A percentile compares a stretch with the other conserved stretches of the same genome.
These are phyloP conservation scores for Boechera divaricarpa DNA, from an alignment of 345 rosid species.

Conservation along the genomic window DNA sequence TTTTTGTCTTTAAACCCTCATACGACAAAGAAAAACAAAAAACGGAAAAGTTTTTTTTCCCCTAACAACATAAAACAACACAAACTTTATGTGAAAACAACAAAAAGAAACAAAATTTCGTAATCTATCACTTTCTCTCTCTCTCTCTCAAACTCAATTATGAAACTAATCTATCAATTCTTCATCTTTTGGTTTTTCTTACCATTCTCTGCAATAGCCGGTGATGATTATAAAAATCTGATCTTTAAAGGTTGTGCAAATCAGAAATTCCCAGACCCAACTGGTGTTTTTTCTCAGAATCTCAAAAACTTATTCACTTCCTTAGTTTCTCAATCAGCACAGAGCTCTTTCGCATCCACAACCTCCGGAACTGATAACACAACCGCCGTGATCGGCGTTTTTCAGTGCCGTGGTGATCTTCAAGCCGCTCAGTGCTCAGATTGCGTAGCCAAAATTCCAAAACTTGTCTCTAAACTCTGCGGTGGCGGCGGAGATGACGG, in stretches of 20 bases:
- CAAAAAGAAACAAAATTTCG: background rate
- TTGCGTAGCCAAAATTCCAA: slow-evolving; percentile 65
- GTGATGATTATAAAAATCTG: slow-evolving; percentile 55
- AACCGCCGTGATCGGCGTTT: slow-evolving; percentile 63
- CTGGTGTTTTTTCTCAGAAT: slow-evolving; percentile 63
- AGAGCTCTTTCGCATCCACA: slow-evolving; percentile 51
- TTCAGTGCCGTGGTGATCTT: slow-evolving; percentile 94
- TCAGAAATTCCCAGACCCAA: slow-evolving; percentile 68
- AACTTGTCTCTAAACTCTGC: slow-evolving; percentile 60
- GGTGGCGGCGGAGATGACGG: slow-evolving; percentile 40
- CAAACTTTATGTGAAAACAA: slow-evolving; percentile 35
- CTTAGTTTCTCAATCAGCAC: slow-evolving; percentile 67
- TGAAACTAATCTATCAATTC: slow-evolving; percentile 33
- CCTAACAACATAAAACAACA: slow-evolving; percentile 17
- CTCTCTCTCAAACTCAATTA: slow-evolving; percentile 42
- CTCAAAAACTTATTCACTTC: slow-evolving; percentile 59
- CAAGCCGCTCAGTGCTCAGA: slow-evolving; percentile 53
- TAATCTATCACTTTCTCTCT: background rate
- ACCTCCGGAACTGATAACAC: slow-evolving; percentile 61
- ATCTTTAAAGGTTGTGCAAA: slow-evolving; percentile 81
- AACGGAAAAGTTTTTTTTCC: background rate
- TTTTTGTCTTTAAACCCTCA: slow-evolving; percentile 25
- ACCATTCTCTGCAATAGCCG: slow-evolving; percentile 36
- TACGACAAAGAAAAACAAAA: background rate
- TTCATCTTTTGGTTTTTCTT: slow-evolving; percentile 28